These are phyloP conservation scores for Acrocalymma vagum DNA, from an alignment of 2,329 filamentous ascomycete species.

Conservation along the genomic window DNA sequence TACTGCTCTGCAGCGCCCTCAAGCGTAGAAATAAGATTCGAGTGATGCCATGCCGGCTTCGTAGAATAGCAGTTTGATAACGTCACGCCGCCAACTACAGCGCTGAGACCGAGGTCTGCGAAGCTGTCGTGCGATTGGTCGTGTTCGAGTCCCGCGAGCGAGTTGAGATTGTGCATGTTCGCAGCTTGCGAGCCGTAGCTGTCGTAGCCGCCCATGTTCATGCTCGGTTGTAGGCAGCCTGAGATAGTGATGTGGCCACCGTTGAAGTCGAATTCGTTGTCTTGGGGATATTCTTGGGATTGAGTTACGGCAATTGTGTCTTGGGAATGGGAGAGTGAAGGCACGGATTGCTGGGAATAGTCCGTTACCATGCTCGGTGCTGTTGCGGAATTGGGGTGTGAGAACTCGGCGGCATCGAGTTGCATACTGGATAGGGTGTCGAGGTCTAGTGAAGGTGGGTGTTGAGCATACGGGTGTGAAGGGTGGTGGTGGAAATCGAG, in stretches of 20 bases:
- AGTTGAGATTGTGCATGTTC: constrained; percentile 13
- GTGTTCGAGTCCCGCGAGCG: constrained; percentile 27
- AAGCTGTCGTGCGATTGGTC: constrained; percentile 12
- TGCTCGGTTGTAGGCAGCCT: constrained; percentile 44
- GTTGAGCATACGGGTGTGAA: constrained; percentile 24
- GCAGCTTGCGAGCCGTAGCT: constrained; percentile 10
- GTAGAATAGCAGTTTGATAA: constrained; percentile 25
- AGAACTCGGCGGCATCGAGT: constrained; percentile 26
- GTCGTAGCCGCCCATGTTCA: constrained; percentile 33
- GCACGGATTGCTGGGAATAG: constrained; percentile 34
- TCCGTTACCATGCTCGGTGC: constrained; percentile 34
- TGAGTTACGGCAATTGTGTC: constrained; percentile 17
- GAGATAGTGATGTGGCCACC: constrained; percentile 49
- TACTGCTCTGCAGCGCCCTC: constrained; percentile 33
- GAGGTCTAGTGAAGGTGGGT: constrained; percentile 34
- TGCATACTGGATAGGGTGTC: constrained; percentile 31
- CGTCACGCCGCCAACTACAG: constrained; percentile 18
- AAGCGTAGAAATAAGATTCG: constrained; percentile 27
- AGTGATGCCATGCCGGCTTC: constrained; percentile 31
- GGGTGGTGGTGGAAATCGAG: constrained; percentile 22
- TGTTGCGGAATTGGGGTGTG: constrained; percentile 28
- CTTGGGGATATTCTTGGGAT: constrained; percentile 23
- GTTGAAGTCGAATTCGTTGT: constrained; percentile 51
- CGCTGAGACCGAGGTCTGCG: constrained; percentile 19
- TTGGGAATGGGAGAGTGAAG: constrained; percentile 28